Evolutionary conservation across 345 rosid species (phyloP).

Genomic region (Rhodamnia rubescens): DNA sequence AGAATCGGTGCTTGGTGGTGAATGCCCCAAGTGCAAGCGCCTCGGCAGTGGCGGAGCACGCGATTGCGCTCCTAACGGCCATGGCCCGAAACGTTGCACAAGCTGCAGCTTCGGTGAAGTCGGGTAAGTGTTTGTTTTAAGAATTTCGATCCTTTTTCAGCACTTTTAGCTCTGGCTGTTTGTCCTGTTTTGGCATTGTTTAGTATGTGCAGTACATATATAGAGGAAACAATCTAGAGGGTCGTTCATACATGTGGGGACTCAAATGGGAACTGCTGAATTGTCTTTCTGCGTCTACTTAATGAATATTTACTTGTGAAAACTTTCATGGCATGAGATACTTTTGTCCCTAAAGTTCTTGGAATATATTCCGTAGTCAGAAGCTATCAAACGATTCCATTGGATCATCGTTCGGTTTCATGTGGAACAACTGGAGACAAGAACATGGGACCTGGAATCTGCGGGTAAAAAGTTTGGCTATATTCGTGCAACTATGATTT

Average conservation of each 20-base stretch:
- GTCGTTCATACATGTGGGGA: no score
- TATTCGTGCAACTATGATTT: not conserved
- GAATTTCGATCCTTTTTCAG: not conserved
- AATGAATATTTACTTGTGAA: not conserved
- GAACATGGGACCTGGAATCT: not conserved
- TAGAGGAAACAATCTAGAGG: not conserved
- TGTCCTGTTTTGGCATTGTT: not conserved
- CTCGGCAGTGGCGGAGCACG: constrained; percentile 85
- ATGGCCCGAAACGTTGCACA: constrained; percentile 88
- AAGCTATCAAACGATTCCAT: not conserved
- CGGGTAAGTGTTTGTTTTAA: constrained; percentile 37
- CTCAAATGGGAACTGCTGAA: no score
- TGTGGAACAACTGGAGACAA: not conserved
- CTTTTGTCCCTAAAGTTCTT: not conserved
- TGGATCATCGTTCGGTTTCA: not conserved
- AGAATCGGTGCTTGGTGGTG: constrained; percentile 76
- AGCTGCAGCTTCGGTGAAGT: constrained; percentile 75
- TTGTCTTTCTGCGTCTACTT: not conserved
- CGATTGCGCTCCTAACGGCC: constrained; percentile 70
- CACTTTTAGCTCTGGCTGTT: not conserved
- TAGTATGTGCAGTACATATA: not conserved
- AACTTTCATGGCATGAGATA: not conserved
- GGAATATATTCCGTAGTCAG: not conserved
- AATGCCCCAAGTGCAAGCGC: constrained; percentile 90
- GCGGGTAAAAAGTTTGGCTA: not conserved